A percentile compares a stretch with the other conserved stretches of the same genome.
Conservation (phyloP, 2,329 filamentous ascomycete species). For the Onygenales sp. region DNA sequence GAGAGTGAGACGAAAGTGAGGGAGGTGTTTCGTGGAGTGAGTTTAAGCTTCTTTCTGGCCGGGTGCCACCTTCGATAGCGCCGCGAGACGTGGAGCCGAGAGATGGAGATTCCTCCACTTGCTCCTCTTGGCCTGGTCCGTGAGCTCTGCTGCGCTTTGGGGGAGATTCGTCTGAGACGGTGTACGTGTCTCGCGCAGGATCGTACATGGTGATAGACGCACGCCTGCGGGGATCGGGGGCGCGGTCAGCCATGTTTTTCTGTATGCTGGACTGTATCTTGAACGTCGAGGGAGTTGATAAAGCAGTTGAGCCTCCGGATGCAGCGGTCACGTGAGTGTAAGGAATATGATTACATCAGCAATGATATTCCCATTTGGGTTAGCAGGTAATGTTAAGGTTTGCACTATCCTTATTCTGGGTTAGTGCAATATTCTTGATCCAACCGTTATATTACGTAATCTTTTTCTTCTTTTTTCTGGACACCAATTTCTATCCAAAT, state of each 20-base stretch:
- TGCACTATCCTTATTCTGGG: not conserved
- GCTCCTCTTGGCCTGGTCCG: constrained; percentile 5
- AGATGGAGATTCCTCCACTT: not conserved
- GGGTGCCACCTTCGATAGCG: constrained; percentile 2
- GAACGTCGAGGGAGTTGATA: not conserved
- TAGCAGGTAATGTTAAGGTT: not conserved
- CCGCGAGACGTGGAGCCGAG: constrained; percentile 1
- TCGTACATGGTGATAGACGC: constrained; percentile 20
- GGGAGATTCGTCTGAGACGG: constrained; percentile 15
- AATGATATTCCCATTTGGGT: not conserved
- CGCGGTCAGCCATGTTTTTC: not conserved
- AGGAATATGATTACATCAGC: not conserved
- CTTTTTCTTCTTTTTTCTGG: no score
- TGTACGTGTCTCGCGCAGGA: constrained; percentile 25
- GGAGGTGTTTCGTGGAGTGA: not conserved
- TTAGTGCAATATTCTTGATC: not conserved
- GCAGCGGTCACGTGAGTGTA: not conserved
- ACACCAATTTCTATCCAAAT: no score
- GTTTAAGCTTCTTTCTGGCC: not conserved
- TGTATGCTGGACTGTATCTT: not conserved
- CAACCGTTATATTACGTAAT: not conserved
- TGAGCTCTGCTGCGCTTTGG: constrained; percentile 10
- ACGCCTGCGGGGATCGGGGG: constrained; percentile 5
- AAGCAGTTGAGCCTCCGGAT: not conserved
- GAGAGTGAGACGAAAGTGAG: not conserved